These are phyloP conservation scores for Xylariaceae sp. DNA, from an alignment of 2,329 filamentous ascomycete species.

Conservation along the genomic window DNA sequence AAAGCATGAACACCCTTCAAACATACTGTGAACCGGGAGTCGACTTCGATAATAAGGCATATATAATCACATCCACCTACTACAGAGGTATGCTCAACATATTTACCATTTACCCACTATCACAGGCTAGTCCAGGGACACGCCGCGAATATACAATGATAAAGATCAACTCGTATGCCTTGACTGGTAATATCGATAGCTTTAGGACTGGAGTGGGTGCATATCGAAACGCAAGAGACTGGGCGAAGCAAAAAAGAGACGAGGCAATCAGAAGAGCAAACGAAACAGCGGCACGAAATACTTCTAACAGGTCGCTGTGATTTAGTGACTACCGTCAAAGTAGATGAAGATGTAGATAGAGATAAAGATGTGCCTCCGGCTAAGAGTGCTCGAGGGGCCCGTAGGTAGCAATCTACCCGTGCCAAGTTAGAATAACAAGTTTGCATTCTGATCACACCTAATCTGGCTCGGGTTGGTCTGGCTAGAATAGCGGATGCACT, in stretches of 20 bases:
- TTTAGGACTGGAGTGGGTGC: constrained; percentile 7
- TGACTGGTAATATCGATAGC: background rate
- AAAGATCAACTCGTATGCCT: constrained; percentile 1
- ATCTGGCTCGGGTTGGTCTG: too few species aligned
- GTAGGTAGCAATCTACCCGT: too few species aligned
- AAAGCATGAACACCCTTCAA: too few species aligned
- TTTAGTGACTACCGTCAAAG: too few species aligned
- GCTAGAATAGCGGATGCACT: too few species aligned
- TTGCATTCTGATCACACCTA: too few species aligned
- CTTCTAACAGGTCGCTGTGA: background rate
- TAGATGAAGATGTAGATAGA: background rate
- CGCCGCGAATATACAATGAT: constrained; percentile 1
- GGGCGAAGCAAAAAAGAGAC: constrained; percentile 15
- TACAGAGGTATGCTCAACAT: background rate
- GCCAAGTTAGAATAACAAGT: too few species aligned
- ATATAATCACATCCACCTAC: too few species aligned
- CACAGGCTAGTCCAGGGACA: background rate
- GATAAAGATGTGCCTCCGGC: background rate
- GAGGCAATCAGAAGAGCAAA: constrained; percentile 13
- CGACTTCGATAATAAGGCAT: too few species aligned
- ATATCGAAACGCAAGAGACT: constrained; percentile 20
- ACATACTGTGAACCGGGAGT: too few species aligned
- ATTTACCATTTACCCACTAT: constrained; percentile 7
- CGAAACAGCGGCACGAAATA: background rate
- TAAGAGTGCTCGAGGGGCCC: constrained; percentile 1